These are phyloP conservation scores for Lignosus rhinocerotis DNA, from an alignment of 1,284 basidiomycete species.

Conservation along the genomic window DNA sequence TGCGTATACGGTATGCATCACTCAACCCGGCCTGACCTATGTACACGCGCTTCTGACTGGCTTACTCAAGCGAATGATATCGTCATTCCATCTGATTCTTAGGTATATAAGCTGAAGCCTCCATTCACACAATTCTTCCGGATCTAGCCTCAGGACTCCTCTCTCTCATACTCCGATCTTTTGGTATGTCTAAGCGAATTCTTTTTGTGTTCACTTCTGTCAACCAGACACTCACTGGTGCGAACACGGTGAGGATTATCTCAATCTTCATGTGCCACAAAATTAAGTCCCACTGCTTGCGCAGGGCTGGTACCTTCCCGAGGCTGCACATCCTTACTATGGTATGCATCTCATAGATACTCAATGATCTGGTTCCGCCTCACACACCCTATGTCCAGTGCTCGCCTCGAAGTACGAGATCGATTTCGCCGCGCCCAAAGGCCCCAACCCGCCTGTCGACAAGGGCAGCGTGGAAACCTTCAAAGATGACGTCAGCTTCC, in stretches of 20 bases:
- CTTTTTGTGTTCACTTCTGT: conserved; percentile 79
- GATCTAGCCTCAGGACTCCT: too few relatives aligned
- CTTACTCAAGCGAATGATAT: too few relatives aligned
- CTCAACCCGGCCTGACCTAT: too few relatives aligned
- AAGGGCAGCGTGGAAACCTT: conserved; percentile 55
- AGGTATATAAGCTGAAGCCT: too few relatives aligned
- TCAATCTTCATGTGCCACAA: background rate
- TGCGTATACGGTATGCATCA: too few relatives aligned
- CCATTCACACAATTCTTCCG: too few relatives aligned
- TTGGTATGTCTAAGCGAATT: conserved; percentile 41
- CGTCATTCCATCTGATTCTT: too few relatives aligned
- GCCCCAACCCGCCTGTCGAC: conserved; percentile 76
- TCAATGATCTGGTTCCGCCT: background rate
- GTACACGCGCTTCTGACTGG: too few relatives aligned
- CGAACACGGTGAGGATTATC: conserved; percentile 46
- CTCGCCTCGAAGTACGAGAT: conserved; percentile 58
- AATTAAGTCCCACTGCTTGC: too few relatives aligned
- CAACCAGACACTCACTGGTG: conserved; percentile 59
- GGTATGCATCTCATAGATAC: conserved; percentile 15
- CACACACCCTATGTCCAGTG: conserved; percentile 23
- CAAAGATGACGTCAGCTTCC: conserved; percentile 63
- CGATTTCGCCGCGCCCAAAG: conserved; percentile 73
- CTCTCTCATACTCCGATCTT: too few relatives aligned
- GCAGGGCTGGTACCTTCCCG: conserved; percentile 71
- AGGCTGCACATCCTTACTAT: conserved; percentile 83